Evolutionary conservation across 768 basidiomycete species (phyloP), one percentile per base, ranked within the genome.

Genomic region (Boletus reticuloceps): DNA sequence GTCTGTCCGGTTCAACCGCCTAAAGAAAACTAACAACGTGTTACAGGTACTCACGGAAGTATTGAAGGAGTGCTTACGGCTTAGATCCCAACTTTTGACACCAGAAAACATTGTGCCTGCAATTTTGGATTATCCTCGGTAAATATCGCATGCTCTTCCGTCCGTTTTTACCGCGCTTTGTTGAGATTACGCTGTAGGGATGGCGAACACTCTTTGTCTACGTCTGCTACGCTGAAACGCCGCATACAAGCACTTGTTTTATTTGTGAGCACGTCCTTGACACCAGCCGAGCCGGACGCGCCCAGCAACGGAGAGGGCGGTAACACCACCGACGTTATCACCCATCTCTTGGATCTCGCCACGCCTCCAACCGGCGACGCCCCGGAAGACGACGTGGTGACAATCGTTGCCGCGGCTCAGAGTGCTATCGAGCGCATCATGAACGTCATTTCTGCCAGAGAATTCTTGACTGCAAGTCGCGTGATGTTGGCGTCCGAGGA

Each of bases 191-290:
- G 36, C 38, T 19, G 38, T 45, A 88, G 86, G 14, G 84, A 88
- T 53, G 85, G 82, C 19, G 88, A 88, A 25, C 80, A 81, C 34
- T 69, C 78, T 1, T 69, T 68, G 25, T 75, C 83, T 12, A 60
- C 74, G 2, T 70, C 77, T 17, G 75, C 75, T 4, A 64, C 75
- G 3, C 61, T 80, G 45, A 84, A 77, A 57, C 82, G 84, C 40
- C 82, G 88, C 58, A 82, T 88, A 22, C 82, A 87, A 52, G 79
- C 88, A 4, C 77, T 94, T 4, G 70, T 94, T 17, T 65, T 81
- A 5, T 89, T 91, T 62, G 78, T 83, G 48, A 81, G 83, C 12
- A 71, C 75, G 47, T 80, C 81, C 19, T 62, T 86, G 51, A 78
- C 78, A 54, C 67, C 53, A 58, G 65, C 46, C 45, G 74, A 50